Evolutionary conservation across 495 filamentous ascomycete species (phyloP).

Genomic region (Aspergillus heteromorphus): DNA sequence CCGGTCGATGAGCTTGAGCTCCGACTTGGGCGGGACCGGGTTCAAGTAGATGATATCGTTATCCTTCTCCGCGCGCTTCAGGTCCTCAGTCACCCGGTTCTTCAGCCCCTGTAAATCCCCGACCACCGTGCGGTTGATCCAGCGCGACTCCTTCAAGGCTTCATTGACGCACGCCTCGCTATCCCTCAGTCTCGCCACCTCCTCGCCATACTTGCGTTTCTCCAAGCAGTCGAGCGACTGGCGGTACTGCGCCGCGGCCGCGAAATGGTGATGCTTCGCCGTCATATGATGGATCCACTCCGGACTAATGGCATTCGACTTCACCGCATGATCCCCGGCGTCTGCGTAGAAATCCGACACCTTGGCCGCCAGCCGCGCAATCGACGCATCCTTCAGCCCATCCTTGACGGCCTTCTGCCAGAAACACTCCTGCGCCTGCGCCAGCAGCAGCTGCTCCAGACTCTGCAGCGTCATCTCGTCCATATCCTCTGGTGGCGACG

Average conservation of each 20-base stretch:
- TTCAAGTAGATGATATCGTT: conserved; percentile 91
- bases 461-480: conserved; percentile 81
- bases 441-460: conserved; percentile 75
- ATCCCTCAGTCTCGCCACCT: conserved; percentile 81
- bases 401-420: conserved; percentile 98
- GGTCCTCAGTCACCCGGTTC: conserved; percentile 72
- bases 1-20: conserved; percentile 77
- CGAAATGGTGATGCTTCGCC: conserved; percentile 96
- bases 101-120: conserved; percentile 82
- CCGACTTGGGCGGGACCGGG: conserved; percentile 80
- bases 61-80: conserved; percentile 92
- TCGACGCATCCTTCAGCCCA: conserved; percentile 81
- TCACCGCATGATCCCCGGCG: conserved; percentile 79
- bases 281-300: conserved; percentile 99
- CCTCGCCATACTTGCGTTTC: conserved; percentile 92
- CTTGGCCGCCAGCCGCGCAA: conserved; percentile 84
- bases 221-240: conserved; percentile 89
- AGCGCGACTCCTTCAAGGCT: conserved; percentile 77
- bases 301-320: conserved; percentile 80
- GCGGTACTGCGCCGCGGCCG: conserved; percentile 92
- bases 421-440: conserved; percentile 94
- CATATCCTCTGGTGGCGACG: conserved; percentile 91
- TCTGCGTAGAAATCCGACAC: conserved; percentile 88
- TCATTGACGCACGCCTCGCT: conserved; percentile 79
- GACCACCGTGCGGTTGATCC: conserved; percentile 77